Evolutionary conservation across 768 basidiomycete species (phyloP).

Genomic region (Phlegmacium glaucopus): DNA sequence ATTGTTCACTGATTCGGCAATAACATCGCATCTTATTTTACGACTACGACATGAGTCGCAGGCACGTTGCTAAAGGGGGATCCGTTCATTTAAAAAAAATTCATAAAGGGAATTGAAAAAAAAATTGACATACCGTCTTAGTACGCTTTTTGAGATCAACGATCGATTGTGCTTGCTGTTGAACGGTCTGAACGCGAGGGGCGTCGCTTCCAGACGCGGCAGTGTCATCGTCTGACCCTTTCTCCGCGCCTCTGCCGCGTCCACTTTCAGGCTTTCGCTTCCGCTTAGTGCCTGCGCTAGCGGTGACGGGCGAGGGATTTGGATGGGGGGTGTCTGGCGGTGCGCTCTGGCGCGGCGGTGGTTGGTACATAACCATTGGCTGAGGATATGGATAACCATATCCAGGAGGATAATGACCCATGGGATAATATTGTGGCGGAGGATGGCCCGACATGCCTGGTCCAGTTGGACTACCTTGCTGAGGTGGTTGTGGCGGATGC

Average conservation of each 20-base stretch:
- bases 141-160: constrained; percentile 82
- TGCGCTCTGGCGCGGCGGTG: constrained; percentile 35
- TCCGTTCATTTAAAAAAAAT: constrained; percentile 7
- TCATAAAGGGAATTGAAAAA: constrained; percentile 1
- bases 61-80: constrained; percentile 53
- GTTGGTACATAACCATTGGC: constrained; percentile 67
- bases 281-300: constrained; percentile 45
- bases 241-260: constrained; percentile 41
- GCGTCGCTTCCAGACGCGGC: constrained; percentile 47
- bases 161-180: constrained; percentile 26
- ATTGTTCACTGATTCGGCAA: constrained; percentile 51
- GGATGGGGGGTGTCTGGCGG: constrained; percentile 35
- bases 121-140: constrained; percentile 60
- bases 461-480: constrained; percentile 30
- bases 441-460: constrained; percentile 23
- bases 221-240: constrained; percentile 53
- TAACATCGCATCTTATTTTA: constrained; percentile 93
- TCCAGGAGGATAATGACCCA: constrained; percentile 55
- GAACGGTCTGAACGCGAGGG: constrained; percentile 28
- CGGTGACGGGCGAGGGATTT: constrained; percentile 25
- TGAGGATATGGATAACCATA: constrained; percentile 58
- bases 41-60: constrained; percentile 89
- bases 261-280: constrained; percentile 53
- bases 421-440: constrained; percentile 53
- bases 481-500: constrained; percentile 31